Percentiles rank a stretch among this genome's conserved stretches.
Conservation (phyloP, 768 basidiomycete species). For the Mycena rosella region DNA sequence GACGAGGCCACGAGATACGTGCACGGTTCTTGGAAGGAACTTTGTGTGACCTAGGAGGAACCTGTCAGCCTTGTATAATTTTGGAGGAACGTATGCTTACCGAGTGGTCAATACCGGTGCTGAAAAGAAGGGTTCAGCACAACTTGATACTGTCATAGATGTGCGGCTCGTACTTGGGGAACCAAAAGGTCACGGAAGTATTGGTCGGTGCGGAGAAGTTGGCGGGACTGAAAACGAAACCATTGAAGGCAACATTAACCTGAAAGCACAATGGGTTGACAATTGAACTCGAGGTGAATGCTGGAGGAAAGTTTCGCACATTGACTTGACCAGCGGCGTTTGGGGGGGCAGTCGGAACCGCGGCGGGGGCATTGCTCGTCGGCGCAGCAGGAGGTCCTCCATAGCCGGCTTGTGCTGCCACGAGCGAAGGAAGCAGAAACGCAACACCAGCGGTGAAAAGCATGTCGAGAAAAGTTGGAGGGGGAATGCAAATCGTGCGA, state of each 20-base stretch:
- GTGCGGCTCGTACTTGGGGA: slow-evolving; percentile 56
- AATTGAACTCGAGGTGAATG: too few relatives aligned
- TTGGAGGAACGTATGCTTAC: slow-evolving; percentile 21
- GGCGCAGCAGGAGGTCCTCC: slow-evolving; percentile 34
- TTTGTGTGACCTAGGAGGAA: slow-evolving; percentile 58
- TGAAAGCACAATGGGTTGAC: slow-evolving; percentile 29
- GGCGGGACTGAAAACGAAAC: slow-evolving; percentile 58
- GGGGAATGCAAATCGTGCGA: not conserved
- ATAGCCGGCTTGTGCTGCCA: slow-evolving; percentile 49
- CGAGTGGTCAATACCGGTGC: slow-evolving; percentile 58
- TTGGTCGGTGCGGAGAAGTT: slow-evolving; percentile 63
- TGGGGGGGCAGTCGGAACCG: slow-evolving; percentile 56
- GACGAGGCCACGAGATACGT: slow-evolving; percentile 56
- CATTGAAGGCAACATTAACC: slow-evolving; percentile 59
- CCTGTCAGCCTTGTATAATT: not conserved
- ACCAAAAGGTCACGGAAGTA: slow-evolving; percentile 67
- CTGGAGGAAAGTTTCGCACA: slow-evolving; percentile 40
- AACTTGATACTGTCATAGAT: not conserved
- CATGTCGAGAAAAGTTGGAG: slow-evolving; percentile 35
- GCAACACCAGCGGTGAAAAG: slow-evolving; percentile 46
- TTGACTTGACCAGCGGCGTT: slow-evolving; percentile 51
- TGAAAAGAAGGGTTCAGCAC: slow-evolving; percentile 31
- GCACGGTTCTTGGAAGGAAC: slow-evolving; percentile 67
- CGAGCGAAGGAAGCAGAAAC: slow-evolving; percentile 42
- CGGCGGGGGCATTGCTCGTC: slow-evolving; percentile 39